Percentiles rank a stretch among this genome's conserved stretches.
Evolutionary conservation across 1,139 yeast genomes (phyloP).

Genomic region (Saccharomyces hybrid): DNA sequence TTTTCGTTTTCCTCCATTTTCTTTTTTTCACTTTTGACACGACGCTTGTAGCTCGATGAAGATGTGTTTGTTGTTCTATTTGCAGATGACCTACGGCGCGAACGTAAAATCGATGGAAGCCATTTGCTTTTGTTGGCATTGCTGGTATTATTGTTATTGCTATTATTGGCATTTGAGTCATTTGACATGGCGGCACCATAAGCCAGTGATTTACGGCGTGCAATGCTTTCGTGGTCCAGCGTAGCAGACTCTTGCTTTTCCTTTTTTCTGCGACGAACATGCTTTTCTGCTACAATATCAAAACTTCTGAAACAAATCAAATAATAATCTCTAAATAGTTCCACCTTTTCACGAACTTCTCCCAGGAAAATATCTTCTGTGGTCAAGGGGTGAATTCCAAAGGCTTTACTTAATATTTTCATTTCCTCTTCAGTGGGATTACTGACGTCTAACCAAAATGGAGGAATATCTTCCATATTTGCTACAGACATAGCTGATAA

Average conservation of each 20-base stretch:
- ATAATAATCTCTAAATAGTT: constrained; percentile 79
- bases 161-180: not conserved
- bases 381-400: constrained; percentile 91
- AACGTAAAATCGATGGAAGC: constrained; percentile 9
- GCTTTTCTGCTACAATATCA: constrained; percentile 71
- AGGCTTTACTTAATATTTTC: constrained; percentile 84
- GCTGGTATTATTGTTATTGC: constrained; percentile 7
- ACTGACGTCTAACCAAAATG: constrained; percentile 87
- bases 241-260: constrained; percentile 14
- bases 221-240: constrained; percentile 3
- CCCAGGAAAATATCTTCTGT: constrained; percentile 93
- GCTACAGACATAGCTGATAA: constrained; percentile 18
- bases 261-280: constrained; percentile 37
- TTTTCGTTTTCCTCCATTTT: constrained; percentile 33
- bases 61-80: constrained; percentile 8
- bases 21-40: constrained; percentile 19
- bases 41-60: constrained; percentile 9
- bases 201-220: constrained; percentile 7
- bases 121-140: constrained; percentile 6
- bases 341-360: constrained; percentile 93
- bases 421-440: constrained; percentile 95
- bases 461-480: constrained; percentile 35
- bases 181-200: not conserved
- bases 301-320: constrained; percentile 90
- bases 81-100: constrained; percentile 11